Evolutionary conservation across 352 stramenopile genomes (phyloP), one percentile per base, ranked within the genome.

Genomic region (Pythium monospermum): DNA sequence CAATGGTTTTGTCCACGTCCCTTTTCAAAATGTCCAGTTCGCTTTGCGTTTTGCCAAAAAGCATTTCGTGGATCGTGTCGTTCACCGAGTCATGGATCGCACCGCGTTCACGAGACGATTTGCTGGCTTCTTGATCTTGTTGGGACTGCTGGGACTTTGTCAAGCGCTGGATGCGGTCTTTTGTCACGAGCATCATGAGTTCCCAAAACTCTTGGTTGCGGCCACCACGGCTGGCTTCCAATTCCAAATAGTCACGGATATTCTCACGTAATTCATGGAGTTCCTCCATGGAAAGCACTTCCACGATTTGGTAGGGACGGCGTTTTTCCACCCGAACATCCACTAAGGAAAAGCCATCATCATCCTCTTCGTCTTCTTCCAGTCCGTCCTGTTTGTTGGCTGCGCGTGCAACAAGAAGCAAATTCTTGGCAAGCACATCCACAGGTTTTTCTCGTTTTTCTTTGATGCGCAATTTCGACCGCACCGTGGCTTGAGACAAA

Each of bases 341-440:
- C 4, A 73, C 71, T n/a, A 83, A 73, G 18, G 85, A 58, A 12
- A 78, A 71, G 46, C 84, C 83, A 55, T 91, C 87, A 32, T 76
- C 70, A 55, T 91, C 87, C 32, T 76, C 70, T 47, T 94, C 83
- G 38, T 89, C 49, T 10, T 64, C 73, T 45, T 94, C 78, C 36
- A 53, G 62, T 67, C 32, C 81, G n/a, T n/a, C n/a, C n/a, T n/a
- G n/a, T n/a, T n/a, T n/a, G n/a, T n/a, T n/a, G n/a, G n/a, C n/a
- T n/a, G n/a, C n/a, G 58, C 61, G 71, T 25, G 69, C 96, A 54
- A 98, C 93, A 1, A 99, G 66, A n/a, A 99, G 73, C 40, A 99
- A 64, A 69, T 99, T 99, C 76, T 98, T 98, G n/a, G 96, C 96
- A 22, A 99, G 60, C 33, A 97, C 53, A 69, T 99, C 97, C 56